Conservation (phyloP, 345 rosid species). For the Boechera divaricarpa region DNA sequence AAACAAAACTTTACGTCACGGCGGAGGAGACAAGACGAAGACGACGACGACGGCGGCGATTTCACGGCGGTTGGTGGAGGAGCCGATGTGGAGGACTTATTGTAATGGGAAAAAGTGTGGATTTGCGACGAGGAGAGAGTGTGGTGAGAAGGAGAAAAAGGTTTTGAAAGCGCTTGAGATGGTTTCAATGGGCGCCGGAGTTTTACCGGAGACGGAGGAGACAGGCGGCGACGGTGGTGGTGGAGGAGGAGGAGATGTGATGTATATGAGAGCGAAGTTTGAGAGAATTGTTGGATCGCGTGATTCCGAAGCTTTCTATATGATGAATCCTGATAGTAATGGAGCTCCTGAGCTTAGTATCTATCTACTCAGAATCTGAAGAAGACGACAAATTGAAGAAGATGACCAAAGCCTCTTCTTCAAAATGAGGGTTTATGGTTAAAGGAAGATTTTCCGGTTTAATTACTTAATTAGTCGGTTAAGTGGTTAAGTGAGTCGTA, state of each 20-base stretch:
- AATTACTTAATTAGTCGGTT: slow-evolving; percentile 23
- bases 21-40: slow-evolving; percentile 43
- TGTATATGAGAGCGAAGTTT: slow-evolving; percentile 95
- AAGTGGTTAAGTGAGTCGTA: slow-evolving; percentile 7
- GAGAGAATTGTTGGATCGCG: slow-evolving; percentile 95
- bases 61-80: slow-evolving; percentile 72
- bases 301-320: slow-evolving; percentile 98
- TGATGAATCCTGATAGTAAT: slow-evolving; percentile 99
- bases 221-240: slow-evolving; percentile 36
- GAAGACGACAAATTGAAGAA: slow-evolving; percentile 12
- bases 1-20: slow-evolving; percentile 11
- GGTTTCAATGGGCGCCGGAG: slow-evolving; percentile 99
- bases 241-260: slow-evolving; percentile 54
- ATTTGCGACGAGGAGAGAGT: slow-evolving; percentile 78
- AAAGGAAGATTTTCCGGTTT: slow-evolving; percentile 24
- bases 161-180: slow-evolving; percentile 89
- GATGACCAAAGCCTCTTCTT: slow-evolving; percentile 2
- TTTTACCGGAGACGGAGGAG: slow-evolving; percentile 62
- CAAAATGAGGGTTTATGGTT: not conserved
- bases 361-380: slow-evolving; percentile 84
- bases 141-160: slow-evolving; percentile 72
- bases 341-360: slow-evolving; percentile 97
- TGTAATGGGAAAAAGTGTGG: slow-evolving; percentile 96
- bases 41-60: not conserved
- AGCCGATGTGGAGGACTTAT: slow-evolving; percentile 89